Evolutionary conservation across 2,329 filamentous ascomycete genomes (phyloP).

Genomic region (Penicillium sp.): DNA sequence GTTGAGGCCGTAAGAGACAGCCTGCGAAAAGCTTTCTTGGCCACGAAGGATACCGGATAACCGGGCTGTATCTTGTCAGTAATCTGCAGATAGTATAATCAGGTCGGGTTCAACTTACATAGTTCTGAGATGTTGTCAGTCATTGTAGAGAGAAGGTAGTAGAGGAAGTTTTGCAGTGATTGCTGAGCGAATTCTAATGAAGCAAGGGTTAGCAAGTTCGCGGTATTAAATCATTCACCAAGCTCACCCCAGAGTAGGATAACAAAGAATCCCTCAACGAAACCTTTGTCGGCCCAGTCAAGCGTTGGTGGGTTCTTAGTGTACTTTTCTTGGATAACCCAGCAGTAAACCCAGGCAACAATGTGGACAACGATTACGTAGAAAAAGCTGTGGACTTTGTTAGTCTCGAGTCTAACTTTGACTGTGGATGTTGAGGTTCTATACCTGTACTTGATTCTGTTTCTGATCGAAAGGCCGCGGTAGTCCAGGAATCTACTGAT

Average conservation of each 20-base stretch:
- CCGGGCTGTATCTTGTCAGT: slow-evolving; percentile 25
- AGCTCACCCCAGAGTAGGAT: slow-evolving; percentile 45
- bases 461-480: slow-evolving; percentile 38
- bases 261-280: slow-evolving; percentile 50
- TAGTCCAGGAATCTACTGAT: slow-evolving; percentile 49
- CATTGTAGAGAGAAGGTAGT: slow-evolving; percentile 55
- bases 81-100: neutral
- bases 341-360: slow-evolving; percentile 52
- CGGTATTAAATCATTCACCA: accelerated
- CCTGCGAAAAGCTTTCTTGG: slow-evolving; percentile 47
- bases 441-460: slow-evolving; percentile 41
- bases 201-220: neutral
- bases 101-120: slow-evolving; percentile 10
- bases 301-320: slow-evolving; percentile 41
- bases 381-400: slow-evolving; percentile 36
- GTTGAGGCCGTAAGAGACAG: slow-evolving; percentile 45
- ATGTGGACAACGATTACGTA: slow-evolving; percentile 48
- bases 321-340: slow-evolving; percentile 54
- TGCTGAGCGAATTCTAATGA: slow-evolving; percentile 47
- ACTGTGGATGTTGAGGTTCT: neutral
- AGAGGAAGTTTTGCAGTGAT: slow-evolving; percentile 55
- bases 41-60: slow-evolving; percentile 46
- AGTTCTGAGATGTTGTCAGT: slow-evolving; percentile 56
- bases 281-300: slow-evolving; percentile 46
- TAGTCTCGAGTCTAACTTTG: neutral